Percentiles rank a stretch among this genome's conserved stretches.
These are phyloP conservation scores for Aspergillus tamarii DNA, from an alignment of 2,329 filamentous ascomycete species.

Conservation along the genomic window DNA sequence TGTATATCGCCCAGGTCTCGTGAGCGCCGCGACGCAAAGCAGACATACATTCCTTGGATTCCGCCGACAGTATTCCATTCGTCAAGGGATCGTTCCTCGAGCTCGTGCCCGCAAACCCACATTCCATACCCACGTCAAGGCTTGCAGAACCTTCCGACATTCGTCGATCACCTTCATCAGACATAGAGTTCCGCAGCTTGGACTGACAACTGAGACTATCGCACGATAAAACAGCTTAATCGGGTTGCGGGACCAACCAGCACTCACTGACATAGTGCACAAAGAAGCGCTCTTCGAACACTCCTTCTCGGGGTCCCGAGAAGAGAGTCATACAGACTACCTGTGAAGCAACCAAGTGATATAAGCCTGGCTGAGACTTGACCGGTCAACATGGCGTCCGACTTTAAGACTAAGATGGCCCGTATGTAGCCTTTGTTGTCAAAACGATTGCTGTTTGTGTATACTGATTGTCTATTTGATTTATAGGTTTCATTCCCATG, in stretches of 20 bases:
- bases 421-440: conserved; percentile 32
- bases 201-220: not conserved
- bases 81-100: conserved; percentile 10
- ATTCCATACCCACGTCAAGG: conserved; percentile 30
- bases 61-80: conserved; percentile 11
- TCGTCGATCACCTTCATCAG: not conserved
- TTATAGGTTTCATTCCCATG: conserved; percentile 60
- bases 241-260: not conserved
- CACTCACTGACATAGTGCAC: conserved; percentile 12
- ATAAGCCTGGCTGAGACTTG: conserved; percentile 4
- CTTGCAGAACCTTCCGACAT: not conserved
- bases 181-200: not conserved
- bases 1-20: conserved; percentile 24
- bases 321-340: conserved; percentile 34
- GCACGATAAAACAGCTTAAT: not conserved
- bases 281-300: conserved; percentile 8
- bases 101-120: conserved; percentile 23
- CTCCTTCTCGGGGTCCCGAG: conserved; percentile 48
- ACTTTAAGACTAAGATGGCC: conserved; percentile 38
- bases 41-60: conserved; percentile 23
- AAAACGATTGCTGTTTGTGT: not conserved
- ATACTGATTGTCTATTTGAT: conserved; percentile 10
- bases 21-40: conserved; percentile 7
- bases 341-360: conserved; percentile 18
- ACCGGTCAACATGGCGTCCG: conserved; percentile 31